phyloP scores from a whole-genome alignment of 2,329 filamentous ascomycete species.

The Colletotrichum echinochloae region DNA sequence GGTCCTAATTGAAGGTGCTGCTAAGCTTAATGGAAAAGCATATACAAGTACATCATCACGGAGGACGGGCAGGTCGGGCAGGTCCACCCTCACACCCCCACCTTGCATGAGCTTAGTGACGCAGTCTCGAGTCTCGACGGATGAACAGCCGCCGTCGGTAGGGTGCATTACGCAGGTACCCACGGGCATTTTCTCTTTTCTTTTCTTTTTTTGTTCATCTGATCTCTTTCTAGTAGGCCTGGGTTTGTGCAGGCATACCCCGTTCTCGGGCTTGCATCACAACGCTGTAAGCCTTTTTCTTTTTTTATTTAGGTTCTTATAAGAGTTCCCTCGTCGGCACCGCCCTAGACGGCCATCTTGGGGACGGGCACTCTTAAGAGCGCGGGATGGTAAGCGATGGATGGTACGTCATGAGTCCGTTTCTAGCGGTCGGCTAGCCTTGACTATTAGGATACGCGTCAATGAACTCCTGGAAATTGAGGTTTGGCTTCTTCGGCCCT shows the following conservation, averaged over 20 bases:
- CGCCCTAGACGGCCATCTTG: background rate
- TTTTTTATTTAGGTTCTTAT: too few relatives aligned
- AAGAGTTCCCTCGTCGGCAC: background rate
- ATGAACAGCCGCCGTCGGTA: background rate
- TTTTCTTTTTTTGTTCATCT: background rate
- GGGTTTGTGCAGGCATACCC: background rate
- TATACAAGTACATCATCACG: background rate
- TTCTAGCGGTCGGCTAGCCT: background rate
- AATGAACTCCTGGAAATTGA: background rate
- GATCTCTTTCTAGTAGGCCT: background rate
- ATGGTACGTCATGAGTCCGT: background rate
- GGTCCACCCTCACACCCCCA: background rate
- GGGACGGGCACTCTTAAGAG: background rate
- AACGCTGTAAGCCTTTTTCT: too few relatives aligned
- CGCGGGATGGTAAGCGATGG: background rate
- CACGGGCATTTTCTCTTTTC: background rate
- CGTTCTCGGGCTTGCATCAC: background rate
- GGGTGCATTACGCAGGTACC: background rate
- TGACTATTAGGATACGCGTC: background rate
- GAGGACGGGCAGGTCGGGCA: background rate
- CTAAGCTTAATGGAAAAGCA: background rate
- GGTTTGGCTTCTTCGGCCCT: background rate
- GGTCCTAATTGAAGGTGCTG: too few relatives aligned
- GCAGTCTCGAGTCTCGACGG: background rate
- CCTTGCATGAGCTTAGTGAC: background rate